Evolutionary conservation across 768 basidiomycete species (phyloP).

Genomic region (Lactarius indigo): DNA sequence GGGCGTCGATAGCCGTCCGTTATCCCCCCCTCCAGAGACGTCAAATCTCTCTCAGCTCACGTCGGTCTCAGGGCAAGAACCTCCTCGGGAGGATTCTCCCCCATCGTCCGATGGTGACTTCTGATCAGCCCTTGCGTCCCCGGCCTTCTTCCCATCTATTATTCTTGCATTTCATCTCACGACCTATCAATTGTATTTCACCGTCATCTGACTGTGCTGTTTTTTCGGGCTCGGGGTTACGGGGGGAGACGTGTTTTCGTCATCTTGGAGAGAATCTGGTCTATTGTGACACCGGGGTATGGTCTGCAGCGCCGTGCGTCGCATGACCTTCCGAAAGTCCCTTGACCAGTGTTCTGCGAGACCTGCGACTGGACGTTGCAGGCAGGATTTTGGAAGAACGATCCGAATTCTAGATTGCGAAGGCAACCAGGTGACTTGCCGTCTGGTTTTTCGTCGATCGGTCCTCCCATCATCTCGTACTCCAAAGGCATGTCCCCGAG

Average conservation of each 20-base stretch:
- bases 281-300: conserved; percentile 33
- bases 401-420: conserved; percentile 34
- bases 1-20: conserved; percentile 45
- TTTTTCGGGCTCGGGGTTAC: conserved; percentile 17
- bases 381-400: conserved; percentile 35
- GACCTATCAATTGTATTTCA: conserved; percentile 32
- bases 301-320: conserved; percentile 37
- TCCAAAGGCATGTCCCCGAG: conserved; percentile 24
- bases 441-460: conserved; percentile 32
- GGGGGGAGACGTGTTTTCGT: conserved; percentile 23
- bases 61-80: conserved; percentile 56
- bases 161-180: conserved; percentile 26
- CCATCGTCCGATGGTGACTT: conserved; percentile 35
- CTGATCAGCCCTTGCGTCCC: conserved; percentile 29
- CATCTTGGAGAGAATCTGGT: conserved; percentile 27
- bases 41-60: conserved; percentile 45
- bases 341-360: conserved; percentile 28
- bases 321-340: conserved; percentile 26
- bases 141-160: conserved; percentile 24
- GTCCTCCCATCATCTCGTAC: conserved; percentile 26
- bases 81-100: conserved; percentile 60
- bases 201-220: conserved; percentile 28
- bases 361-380: conserved; percentile 39
- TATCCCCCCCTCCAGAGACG: conserved; percentile 64
- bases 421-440: conserved; percentile 25